Conservation (phyloP, 371 early-diverging fungal genomes). For the Mucor velutinosus region DNA sequence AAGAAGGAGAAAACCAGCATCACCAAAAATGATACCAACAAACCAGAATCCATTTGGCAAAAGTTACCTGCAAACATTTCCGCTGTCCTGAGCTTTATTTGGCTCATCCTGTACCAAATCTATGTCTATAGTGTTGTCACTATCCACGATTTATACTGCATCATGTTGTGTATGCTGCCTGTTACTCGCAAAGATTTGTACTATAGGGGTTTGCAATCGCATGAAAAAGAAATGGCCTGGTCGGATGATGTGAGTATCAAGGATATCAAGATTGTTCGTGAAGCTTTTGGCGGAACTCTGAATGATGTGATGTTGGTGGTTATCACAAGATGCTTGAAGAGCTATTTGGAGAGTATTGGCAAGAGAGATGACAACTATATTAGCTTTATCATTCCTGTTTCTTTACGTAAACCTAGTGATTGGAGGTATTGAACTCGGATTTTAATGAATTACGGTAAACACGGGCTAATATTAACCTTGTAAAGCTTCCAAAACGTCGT, state of each 20-base stretch:
- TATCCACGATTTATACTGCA: slow-evolving; percentile 19
- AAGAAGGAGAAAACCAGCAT: neutral
- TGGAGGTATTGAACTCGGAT: slow-evolving; percentile 13
- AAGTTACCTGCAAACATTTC: neutral
- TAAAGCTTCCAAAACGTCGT: slow-evolving; percentile 29
- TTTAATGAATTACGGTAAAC: neutral
- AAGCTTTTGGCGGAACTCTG: slow-evolving; percentile 34
- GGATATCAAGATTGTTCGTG: slow-evolving; percentile 29
- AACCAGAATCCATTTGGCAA: neutral
- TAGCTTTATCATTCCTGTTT: slow-evolving; percentile 37
- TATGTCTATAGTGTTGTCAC: neutral
- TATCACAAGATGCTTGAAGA: slow-evolving; percentile 27
- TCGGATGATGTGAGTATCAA: slow-evolving; percentile 30
- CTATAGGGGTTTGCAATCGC: slow-evolving; percentile 32
- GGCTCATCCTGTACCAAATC: neutral
- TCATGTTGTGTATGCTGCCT: slow-evolving; percentile 10
- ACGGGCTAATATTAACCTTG: neutral
- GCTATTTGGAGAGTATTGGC: slow-evolving; percentile 26
- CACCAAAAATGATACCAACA: neutral
- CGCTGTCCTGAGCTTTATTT: neutral
- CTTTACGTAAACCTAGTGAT: slow-evolving; percentile 25
- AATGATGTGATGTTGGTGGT: slow-evolving; percentile 44
- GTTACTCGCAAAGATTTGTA: slow-evolving; percentile 24
- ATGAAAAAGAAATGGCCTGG: slow-evolving; percentile 40
- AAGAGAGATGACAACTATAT: slow-evolving; percentile 24